Evolutionary conservation across 2,329 filamentous ascomycete genomes (phyloP).

Genomic region (Ramularia collo-cygni): DNA sequence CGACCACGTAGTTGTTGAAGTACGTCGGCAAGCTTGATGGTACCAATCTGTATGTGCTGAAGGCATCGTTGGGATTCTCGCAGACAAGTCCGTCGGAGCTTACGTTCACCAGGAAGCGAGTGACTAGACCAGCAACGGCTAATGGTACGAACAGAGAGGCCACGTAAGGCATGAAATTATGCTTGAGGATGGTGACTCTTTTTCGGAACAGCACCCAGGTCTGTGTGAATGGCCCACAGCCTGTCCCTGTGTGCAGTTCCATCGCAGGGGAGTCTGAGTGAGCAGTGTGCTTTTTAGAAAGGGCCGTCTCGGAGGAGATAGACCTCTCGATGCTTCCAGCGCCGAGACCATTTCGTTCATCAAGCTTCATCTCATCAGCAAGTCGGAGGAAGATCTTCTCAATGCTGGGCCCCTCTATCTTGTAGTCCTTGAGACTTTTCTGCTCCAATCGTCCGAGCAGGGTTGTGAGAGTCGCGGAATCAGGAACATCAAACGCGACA

Average conservation of each 20-base stretch:
- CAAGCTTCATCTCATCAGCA: slow-evolving; percentile 58
- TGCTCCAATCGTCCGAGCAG: slow-evolving; percentile 46
- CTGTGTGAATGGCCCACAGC: slow-evolving; percentile 46
- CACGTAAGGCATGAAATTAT: slow-evolving; percentile 68
- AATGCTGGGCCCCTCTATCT: slow-evolving; percentile 77
- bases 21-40: slow-evolving; percentile 4
- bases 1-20: slow-evolving; percentile 3
- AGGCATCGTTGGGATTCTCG: slow-evolving; percentile 20
- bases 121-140: slow-evolving; percentile 69
- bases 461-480: slow-evolving; percentile 8
- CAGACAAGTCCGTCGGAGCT: slow-evolving; percentile 46
- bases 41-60: neutral
- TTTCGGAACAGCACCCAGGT: slow-evolving; percentile 67
- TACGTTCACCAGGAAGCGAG: slow-evolving; percentile 49
- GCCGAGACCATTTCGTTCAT: slow-evolving; percentile 1
- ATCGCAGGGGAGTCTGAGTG: slow-evolving; percentile 3
- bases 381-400: slow-evolving; percentile 84
- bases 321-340: neutral
- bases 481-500: slow-evolving; percentile 6
- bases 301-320: neutral
- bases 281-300: slow-evolving; percentile 1
- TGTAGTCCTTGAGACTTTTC: slow-evolving; percentile 62
- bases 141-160: slow-evolving; percentile 70
- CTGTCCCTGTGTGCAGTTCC: slow-evolving; percentile 14
- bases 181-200: slow-evolving; percentile 64